Conservation (phyloP, 176 grass and related monocot genomes). For the Chloris gayana region DNA sequence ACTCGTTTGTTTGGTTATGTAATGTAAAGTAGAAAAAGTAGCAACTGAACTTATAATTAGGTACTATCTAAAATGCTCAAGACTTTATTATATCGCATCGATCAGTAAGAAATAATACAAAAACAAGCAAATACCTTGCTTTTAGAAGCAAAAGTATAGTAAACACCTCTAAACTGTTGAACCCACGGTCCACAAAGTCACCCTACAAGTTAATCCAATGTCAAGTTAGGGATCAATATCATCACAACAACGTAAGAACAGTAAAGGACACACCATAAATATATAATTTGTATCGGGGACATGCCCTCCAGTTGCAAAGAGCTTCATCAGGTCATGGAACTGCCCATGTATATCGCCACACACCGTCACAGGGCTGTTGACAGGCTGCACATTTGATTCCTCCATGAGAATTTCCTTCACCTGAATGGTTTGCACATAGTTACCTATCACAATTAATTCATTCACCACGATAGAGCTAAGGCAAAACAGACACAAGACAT, state of each 20-base stretch:
- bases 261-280: slow-evolving; percentile 70
- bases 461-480: not conserved
- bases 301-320: slow-evolving; percentile 96
- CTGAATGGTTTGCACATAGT: slow-evolving; percentile 21
- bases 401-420: slow-evolving; percentile 68
- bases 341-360: slow-evolving; percentile 98
- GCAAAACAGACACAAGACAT: not conserved
- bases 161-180: slow-evolving; percentile 98
- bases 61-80: too few species aligned
- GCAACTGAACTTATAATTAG: too few species aligned
- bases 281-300: slow-evolving; percentile 99
- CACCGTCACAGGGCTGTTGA: slow-evolving; percentile 96
- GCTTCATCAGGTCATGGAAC: slow-evolving; percentile 99
- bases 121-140: slow-evolving; percentile 53
- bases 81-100: too few species aligned
- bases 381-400: slow-evolving; percentile 97
- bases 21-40: too few species aligned
- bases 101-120: too few species aligned
- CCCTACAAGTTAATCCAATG: slow-evolving; percentile 54
- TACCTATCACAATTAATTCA: not conserved
- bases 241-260: too few species aligned
- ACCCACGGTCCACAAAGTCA: slow-evolving; percentile 98
- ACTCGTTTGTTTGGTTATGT: too few species aligned
- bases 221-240: too few species aligned
- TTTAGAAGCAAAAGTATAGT: slow-evolving; percentile 95